A percentile compares a stretch with the other conserved stretches of the same genome.
phyloP scores from a whole-genome alignment of 352 stramenopile species.

The Ophiocytium majus region DNA sequence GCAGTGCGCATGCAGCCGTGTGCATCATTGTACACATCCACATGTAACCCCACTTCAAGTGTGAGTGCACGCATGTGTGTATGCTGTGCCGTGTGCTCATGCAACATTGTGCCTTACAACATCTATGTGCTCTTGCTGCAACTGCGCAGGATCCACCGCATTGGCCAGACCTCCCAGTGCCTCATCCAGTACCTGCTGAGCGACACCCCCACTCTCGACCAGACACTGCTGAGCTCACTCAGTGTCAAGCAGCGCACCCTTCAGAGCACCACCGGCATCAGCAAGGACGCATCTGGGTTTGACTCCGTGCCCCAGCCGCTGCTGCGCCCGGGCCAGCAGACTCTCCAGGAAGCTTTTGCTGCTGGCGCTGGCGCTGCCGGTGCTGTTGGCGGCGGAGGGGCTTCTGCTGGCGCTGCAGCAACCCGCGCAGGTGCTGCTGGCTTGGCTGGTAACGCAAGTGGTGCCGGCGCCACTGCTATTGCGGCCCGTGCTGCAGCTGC shows the following conservation, averaged over 20 bases:
- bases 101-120: background rate
- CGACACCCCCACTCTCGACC: conserved; percentile 47
- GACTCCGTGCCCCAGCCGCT: background rate
- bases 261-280: conserved; percentile 40
- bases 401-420: no score
- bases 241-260: conserved; percentile 56
- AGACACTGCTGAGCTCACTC: conserved; percentile 58
- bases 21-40: no score
- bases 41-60: background rate
- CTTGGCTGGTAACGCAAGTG: no score
- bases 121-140: background rate
- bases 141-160: conserved; percentile 49
- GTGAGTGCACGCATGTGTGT: background rate
- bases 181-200: conserved; percentile 59
- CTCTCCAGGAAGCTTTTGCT: background rate
- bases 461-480: no score
- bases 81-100: background rate
- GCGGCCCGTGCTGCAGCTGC: no score
- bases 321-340: background rate
- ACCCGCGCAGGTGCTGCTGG: no score
- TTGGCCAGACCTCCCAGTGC: conserved; percentile 58
- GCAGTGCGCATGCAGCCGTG: no score
- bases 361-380: no score
- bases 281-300: conserved; percentile 17
- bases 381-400: no score